Conservation (phyloP, 306 rosid genomes). For the Urtica urens region DNA sequence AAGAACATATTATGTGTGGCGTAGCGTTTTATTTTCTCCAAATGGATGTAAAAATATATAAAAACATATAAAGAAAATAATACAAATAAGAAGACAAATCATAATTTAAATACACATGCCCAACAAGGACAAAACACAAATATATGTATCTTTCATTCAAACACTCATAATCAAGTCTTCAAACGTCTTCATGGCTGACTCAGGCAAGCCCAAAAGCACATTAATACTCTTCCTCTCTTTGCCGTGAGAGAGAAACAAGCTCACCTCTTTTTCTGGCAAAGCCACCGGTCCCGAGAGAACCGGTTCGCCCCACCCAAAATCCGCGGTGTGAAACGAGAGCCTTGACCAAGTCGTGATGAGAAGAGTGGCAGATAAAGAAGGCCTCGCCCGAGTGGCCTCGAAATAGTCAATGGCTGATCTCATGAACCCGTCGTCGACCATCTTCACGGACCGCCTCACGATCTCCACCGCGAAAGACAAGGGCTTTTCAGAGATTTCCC, state of each 20-base stretch:
- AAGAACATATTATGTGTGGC: not conserved
- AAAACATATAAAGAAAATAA: not conserved
- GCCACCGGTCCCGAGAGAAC: constrained; percentile 60
- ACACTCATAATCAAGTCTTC: constrained; percentile 34
- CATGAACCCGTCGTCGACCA: constrained; percentile 53
- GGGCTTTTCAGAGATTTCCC: constrained; percentile 42
- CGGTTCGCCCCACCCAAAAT: constrained; percentile 86
- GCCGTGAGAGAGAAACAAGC: constrained; percentile 49
- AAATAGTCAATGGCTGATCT: constrained; percentile 74
- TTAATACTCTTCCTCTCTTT: constrained; percentile 39
- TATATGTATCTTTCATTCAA: constrained; percentile 2
- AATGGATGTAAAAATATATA: not conserved
- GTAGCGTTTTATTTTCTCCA: not conserved
- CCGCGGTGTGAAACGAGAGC: constrained; percentile 48
- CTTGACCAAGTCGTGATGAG: constrained; percentile 73
- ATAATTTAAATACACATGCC: not conserved
- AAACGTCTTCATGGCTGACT: constrained; percentile 62
- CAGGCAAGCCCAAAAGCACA: constrained; percentile 71
- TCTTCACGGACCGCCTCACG: constrained; percentile 39
- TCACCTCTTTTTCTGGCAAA: constrained; percentile 59
- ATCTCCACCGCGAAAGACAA: constrained; percentile 40
- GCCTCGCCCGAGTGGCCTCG: constrained; percentile 63
- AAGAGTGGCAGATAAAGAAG: constrained; percentile 55
- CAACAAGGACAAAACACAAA: not conserved
- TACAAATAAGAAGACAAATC: not conserved